A percentile compares a stretch with the other conserved stretches of the same genome.
Conservation (phyloP, 2,329 filamentous ascomycete species). For the Rutstroemia sp. region DNA sequence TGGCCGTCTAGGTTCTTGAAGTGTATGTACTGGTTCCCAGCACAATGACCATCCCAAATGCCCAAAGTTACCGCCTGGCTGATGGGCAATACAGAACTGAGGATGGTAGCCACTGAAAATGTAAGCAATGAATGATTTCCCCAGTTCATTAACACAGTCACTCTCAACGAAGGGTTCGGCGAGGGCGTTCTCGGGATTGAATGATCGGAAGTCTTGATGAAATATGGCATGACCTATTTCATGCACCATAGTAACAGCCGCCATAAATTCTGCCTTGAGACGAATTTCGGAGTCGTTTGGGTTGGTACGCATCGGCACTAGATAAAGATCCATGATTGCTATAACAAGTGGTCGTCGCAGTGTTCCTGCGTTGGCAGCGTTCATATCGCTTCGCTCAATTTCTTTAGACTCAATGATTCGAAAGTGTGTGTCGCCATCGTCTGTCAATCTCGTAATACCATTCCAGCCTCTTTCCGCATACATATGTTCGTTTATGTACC, state of each 20-base stretch:
- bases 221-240: conserved; percentile 24
- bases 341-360: conserved; percentile 17
- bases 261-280: conserved; percentile 20
- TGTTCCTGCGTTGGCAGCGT: conserved; percentile 1
- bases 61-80: neutral
- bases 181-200: conserved; percentile 1
- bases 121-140: conserved; percentile 17
- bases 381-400: conserved; percentile 7
- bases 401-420: neutral
- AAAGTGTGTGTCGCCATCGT: conserved; percentile 4
- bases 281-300: conserved; percentile 12
- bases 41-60: conserved; percentile 5
- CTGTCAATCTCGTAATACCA: conserved; percentile 15
- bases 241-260: conserved; percentile 23
- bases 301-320: conserved; percentile 14
- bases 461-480: conserved; percentile 10
- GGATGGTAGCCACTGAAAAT: conserved; percentile 22
- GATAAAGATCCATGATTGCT: conserved; percentile 20
- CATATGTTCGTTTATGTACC: conserved; percentile 20
- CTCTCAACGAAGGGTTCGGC: conserved; percentile 19
- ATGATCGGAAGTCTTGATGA: conserved; percentile 18
- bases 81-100: neutral
- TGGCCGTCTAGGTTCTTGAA: neutral
- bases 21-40: conserved; percentile 1
- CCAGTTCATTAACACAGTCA: conserved; percentile 17